Conservation (phyloP, 352 stramenopile genomes). For the Globisporangium barbulae region DNA sequence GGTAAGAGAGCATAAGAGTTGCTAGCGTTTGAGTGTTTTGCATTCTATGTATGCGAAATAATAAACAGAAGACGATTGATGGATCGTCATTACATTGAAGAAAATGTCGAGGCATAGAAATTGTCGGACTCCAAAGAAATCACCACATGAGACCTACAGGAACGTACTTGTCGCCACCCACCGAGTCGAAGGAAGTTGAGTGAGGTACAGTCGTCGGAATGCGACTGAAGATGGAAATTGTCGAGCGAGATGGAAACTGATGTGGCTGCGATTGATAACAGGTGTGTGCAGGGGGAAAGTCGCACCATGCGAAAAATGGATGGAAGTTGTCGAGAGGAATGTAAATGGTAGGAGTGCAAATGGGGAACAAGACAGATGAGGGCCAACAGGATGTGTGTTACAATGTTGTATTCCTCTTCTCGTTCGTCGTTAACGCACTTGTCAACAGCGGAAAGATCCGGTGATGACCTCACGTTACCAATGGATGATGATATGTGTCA, state of each 20-base stretch:
- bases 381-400: background rate
- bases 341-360: too few relatives aligned
- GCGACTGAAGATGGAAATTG: background rate
- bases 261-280: too few relatives aligned
- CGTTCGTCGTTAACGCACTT: background rate
- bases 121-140: background rate
- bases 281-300: too few relatives aligned
- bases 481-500: constrained; percentile 5
- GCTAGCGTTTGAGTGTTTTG: background rate
- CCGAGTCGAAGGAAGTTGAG: background rate
- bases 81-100: background rate
- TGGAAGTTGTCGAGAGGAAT: background rate
- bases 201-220: too few relatives aligned
- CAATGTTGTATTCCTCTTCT: background rate
- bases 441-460: background rate
- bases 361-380: background rate
- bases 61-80: background rate
- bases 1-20: background rate
- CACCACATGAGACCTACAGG: too few relatives aligned
- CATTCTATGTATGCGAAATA: background rate
- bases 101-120: background rate
- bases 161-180: too few relatives aligned
- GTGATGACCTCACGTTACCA: background rate
- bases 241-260: background rate
- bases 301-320: too few relatives aligned